Percentiles rank a stretch among this genome's conserved stretches.
phyloP scores from a whole-genome alignment of 192 early-diverging fungal genomes.

The Backusella morwellensis region DNA sequence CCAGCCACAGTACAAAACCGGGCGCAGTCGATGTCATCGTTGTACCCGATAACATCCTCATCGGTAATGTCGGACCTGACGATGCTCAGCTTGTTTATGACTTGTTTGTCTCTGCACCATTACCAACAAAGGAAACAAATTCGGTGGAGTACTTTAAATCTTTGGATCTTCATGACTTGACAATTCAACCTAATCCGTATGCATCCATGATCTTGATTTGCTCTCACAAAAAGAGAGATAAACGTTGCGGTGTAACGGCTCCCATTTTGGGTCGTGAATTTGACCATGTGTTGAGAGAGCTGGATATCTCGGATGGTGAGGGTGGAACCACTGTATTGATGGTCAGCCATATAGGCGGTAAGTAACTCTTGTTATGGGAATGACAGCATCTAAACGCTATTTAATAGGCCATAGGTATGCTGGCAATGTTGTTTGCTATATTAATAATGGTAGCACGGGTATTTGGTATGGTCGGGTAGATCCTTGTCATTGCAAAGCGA shows the following conservation, averaged over 20 bases:
- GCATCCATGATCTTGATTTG: conserved; percentile 50
- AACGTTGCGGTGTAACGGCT: conserved; percentile 52
- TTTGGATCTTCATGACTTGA: neutral
- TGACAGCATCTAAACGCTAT: neutral
- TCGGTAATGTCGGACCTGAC: conserved; percentile 44
- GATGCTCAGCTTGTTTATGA: conserved; percentile 45
- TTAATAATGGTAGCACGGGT: conserved; percentile 40
- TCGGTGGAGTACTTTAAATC: neutral
- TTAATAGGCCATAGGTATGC: conserved; percentile 55
- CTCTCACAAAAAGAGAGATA: conserved; percentile 53
- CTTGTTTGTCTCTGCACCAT: conserved; percentile 30
- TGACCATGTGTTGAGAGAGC: conserved; percentile 38
- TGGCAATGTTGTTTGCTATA: conserved; percentile 55
- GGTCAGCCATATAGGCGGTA: conserved; percentile 56
- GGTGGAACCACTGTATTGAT: conserved; percentile 41
- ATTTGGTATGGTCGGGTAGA: conserved; percentile 59
- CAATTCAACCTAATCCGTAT: conserved; percentile 34
- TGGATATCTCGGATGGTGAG: conserved; percentile 45
- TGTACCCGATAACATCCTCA: conserved; percentile 55
- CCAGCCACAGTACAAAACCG: conserved; percentile 25
- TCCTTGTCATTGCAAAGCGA: conserved; percentile 46
- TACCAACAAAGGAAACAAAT: conserved; percentile 3
- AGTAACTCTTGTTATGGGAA: too few relatives aligned
- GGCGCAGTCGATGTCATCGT: conserved; percentile 40
- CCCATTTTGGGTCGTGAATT: conserved; percentile 52